Conservation (phyloP, 345 rosid species). For the Carallia brachiata region DNA sequence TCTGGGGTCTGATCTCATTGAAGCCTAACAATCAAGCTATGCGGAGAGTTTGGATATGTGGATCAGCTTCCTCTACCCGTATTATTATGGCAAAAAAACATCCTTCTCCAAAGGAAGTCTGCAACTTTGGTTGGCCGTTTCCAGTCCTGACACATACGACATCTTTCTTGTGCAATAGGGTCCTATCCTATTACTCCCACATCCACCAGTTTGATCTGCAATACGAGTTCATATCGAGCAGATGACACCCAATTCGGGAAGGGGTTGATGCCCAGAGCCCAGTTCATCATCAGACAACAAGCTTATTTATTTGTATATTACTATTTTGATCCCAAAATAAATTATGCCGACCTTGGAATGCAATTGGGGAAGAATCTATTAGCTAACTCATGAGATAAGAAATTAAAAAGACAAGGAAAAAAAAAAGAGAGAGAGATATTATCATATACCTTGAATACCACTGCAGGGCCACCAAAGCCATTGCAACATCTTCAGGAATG, state of each 20-base stretch:
- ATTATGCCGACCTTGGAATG: no score
- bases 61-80: conserved; percentile 57
- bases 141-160: conserved; percentile 50
- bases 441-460: no score
- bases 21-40: conserved; percentile 40
- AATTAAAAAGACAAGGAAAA: no score
- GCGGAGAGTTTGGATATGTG: conserved; percentile 46
- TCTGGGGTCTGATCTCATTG: conserved; percentile 36
- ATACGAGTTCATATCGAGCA: conserved; percentile 17
- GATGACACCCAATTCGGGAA: conserved; percentile 15
- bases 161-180: conserved; percentile 20
- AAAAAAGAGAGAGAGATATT: no score
- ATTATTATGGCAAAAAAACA: conserved; percentile 43
- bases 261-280: conserved; percentile 14
- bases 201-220: conserved; percentile 3
- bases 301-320: background rate
- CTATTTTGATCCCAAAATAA: no score
- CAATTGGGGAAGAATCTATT: no score
- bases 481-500: no score
- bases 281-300: conserved; percentile 7
- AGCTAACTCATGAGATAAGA: no score
- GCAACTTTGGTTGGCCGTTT: conserved; percentile 48
- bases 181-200: background rate
- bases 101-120: conserved; percentile 47
- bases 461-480: no score